A percentile compares a stretch with the other conserved stretches of the same genome.
phyloP scores from a whole-genome alignment of 495 filamentous ascomycete genomes.

The Copromyces sp. region DNA sequence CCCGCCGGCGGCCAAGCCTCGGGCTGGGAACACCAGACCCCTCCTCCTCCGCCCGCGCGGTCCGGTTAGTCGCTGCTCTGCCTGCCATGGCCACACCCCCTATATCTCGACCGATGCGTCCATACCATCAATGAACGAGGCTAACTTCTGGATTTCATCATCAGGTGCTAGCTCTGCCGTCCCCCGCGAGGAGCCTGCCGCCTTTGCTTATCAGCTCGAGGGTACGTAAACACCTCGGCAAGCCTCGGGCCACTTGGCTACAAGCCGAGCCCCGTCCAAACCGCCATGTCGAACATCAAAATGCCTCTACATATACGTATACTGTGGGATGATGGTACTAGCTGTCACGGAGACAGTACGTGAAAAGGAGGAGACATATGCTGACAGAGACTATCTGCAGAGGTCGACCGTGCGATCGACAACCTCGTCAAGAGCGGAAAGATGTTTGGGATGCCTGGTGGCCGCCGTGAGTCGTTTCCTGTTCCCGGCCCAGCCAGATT shows the following conservation, averaged over 20 bases:
- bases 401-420: constrained; percentile 92
- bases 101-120: not conserved
- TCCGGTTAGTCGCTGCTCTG: constrained; percentile 50
- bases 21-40: constrained; percentile 68
- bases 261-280: not conserved
- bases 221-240: constrained; percentile 50
- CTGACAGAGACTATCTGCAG: constrained; percentile 36
- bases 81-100: not conserved
- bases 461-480: constrained; percentile 80
- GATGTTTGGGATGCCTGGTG: constrained; percentile 56
- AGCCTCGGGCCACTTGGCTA: not conserved
- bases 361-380: not conserved
- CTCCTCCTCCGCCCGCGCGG: constrained; percentile 74
- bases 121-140: constrained; percentile 29
- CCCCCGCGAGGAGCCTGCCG: constrained; percentile 66
- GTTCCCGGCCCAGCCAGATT: constrained; percentile 48
- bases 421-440: constrained; percentile 95
- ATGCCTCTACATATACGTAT: not conserved
- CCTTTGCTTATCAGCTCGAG: constrained; percentile 85
- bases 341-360: not conserved
- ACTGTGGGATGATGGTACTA: not conserved
- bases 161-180: constrained; percentile 68
- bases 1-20: constrained; percentile 49
- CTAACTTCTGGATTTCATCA: not conserved
- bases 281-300: not conserved